Evolutionary conservation across 2,329 filamentous ascomycete genomes (phyloP), one percentile per base, ranked within the genome.

Genomic region (Neofusicoccum parvum): DNA sequence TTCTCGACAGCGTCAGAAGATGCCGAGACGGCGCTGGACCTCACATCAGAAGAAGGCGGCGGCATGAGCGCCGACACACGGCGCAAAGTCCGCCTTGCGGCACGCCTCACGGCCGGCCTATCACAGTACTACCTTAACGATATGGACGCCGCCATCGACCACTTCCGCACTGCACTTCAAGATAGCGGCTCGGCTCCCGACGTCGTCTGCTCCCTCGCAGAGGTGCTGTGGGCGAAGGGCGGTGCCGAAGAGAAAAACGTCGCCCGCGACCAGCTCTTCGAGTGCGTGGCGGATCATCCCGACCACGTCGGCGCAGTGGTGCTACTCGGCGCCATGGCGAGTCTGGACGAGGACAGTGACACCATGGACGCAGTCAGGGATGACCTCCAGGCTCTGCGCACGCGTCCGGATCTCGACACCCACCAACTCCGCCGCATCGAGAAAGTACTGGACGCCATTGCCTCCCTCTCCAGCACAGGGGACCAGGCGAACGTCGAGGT

Each of bases 141-240:
- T 27, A 85, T 90, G 69, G 85, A 88, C 46, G 85, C 87, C 59
- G 90, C 93, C 0, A 88, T 97, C 32, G 82, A 85, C 11, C 93
- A 90, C 79, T 96, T 99, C 77, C 88, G 92, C 68, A 83, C 87
- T 2, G 93, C 93, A 0, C 82, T 98, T 7, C 84, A 89, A 65
- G 93, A 96, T 74, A 92, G 91, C 0, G 81, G 86, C 36, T 86
- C 86, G 43, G 88, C 92, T 67, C 90, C 94, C 0, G 93, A 97
- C 73, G 90, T 94, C 1, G 89, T 93, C 0, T 97, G 94, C 72
- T 83, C 97, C 12, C 83, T 98, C 12, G 91, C 94, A 0, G 92
- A 98, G 77, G 91, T 98, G 0, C 84, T 98, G 0, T 99, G 95
- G 94, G 94, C 94, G 0, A 92, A 92, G 69, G 93, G 92, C 9